phyloP scores from a whole-genome alignment of 148 eudicot species.

The Vaccinium darrowii region DNA sequence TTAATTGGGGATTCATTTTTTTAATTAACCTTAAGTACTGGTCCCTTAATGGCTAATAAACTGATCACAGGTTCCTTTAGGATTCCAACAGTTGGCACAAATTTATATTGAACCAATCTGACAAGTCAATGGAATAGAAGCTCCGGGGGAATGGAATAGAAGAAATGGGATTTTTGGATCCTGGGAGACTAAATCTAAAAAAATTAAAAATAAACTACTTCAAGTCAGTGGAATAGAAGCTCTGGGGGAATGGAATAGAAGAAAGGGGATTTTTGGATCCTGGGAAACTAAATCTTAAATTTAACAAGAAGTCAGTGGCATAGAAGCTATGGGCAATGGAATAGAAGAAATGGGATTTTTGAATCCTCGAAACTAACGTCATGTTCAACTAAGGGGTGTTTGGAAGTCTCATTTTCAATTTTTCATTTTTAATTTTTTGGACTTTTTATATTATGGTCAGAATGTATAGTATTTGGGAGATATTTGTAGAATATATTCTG shows the following conservation, averaged over 20 bases:
- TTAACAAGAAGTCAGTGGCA: background rate
- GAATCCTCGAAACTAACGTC: too few relatives aligned
- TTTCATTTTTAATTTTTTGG: too few relatives aligned
- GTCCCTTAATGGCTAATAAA: constrained; percentile 1
- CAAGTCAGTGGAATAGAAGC: too few relatives aligned
- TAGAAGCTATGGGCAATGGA: too few relatives aligned
- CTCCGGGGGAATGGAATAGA: constrained; percentile 58
- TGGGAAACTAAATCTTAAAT: constrained; percentile 2
- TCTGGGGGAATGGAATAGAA: constrained; percentile 1
- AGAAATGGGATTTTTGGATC: constrained; percentile 46
- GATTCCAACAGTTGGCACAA: background rate
- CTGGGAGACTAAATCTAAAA: constrained; percentile 24
- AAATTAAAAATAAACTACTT: background rate
- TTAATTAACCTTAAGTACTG: background rate
- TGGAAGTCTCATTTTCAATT: too few relatives aligned
- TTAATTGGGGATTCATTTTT: background rate
- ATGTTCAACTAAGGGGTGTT: too few relatives aligned
- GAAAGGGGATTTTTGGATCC: too few relatives aligned
- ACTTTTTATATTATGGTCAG: too few relatives aligned
- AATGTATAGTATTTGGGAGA: too few relatives aligned
- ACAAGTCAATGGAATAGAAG: constrained; percentile 63
- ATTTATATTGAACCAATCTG: constrained; percentile 26
- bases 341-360: too few relatives aligned
- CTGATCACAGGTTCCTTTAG: background rate
- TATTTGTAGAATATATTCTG: too few relatives aligned